A percentile compares a stretch with the other conserved stretches of the same genome.
phyloP scores from a whole-genome alignment of 2,329 filamentous ascomycete species.

The Diaporthe citrichinensis region DNA sequence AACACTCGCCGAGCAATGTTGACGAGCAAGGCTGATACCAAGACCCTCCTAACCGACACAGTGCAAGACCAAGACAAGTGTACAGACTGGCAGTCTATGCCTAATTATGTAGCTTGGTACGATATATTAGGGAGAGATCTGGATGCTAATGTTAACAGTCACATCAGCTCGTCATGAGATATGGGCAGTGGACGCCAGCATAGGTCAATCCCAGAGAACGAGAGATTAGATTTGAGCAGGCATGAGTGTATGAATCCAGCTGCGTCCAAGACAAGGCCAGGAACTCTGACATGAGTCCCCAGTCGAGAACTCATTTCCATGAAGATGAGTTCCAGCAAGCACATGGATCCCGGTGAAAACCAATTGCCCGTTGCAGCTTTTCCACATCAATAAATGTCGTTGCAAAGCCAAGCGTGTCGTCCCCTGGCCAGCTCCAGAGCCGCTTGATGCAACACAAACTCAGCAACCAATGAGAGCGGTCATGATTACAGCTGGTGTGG shows the following conservation, averaged over 20 bases:
- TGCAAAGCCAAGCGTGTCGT: background rate
- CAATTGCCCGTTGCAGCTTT: background rate
- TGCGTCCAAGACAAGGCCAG: background rate
- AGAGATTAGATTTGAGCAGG: background rate
- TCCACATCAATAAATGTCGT: background rate
- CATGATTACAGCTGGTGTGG: slow-evolving; percentile 28
- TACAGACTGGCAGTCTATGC: background rate
- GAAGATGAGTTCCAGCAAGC: no score
- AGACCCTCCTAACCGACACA: background rate
- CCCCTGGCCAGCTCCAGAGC: slow-evolving; percentile 4
- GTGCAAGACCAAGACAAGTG: no score
- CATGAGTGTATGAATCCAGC: background rate
- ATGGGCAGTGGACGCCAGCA: no score
- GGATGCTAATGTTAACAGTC: no score
- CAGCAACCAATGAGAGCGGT: background rate
- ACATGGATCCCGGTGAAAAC: no score
- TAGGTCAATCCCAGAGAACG: background rate
- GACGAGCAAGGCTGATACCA: background rate
- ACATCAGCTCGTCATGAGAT: no score
- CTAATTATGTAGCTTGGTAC: background rate
- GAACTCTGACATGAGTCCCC: background rate
- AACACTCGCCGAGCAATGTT: background rate
- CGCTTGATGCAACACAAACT: slow-evolving; percentile 7
- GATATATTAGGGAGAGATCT: background rate
- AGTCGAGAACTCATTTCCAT: background rate